Percentiles rank a stretch among this genome's conserved stretches.
Conservation (phyloP, 2,329 filamentous ascomycete genomes). For the Ophiostoma ulmi region DNA sequence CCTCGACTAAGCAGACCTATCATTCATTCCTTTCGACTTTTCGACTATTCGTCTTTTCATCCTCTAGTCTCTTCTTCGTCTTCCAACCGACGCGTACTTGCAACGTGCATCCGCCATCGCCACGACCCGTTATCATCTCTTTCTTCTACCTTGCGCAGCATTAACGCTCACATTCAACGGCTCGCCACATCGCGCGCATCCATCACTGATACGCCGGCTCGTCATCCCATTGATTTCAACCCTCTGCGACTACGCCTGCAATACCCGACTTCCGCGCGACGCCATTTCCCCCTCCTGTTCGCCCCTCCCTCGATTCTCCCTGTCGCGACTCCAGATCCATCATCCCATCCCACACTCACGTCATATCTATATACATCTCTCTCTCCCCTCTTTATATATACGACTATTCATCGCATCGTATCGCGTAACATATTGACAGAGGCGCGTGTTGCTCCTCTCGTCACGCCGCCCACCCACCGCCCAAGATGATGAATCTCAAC, state of each 20-base stretch:
- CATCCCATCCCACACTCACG: background rate
- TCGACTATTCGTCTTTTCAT: background rate
- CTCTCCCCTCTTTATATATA: background rate
- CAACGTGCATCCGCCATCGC: background rate
- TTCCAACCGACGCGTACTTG: background rate
- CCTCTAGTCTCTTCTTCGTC: too few species aligned
- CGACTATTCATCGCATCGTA: background rate
- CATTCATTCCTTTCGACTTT: background rate
- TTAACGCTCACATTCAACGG: background rate
- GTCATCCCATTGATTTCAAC: background rate
- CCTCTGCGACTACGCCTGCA: background rate
- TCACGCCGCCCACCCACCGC: slow-evolving; percentile 26
- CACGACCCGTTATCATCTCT: background rate
- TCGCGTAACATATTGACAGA: background rate
- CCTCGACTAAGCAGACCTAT: background rate
- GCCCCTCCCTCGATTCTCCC: background rate
- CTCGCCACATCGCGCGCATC: background rate
- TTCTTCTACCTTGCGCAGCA: background rate
- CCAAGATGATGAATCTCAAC: slow-evolving; percentile 46
- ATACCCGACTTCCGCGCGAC: background rate
- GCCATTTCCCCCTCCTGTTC: background rate
- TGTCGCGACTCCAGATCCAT: background rate
- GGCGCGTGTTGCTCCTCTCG: slow-evolving; percentile 11
- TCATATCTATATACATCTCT: background rate
- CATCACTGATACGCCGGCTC: background rate